phyloP scores from a whole-genome alignment of 306 rosid genomes.

The Hippophae rhamnoides region DNA sequence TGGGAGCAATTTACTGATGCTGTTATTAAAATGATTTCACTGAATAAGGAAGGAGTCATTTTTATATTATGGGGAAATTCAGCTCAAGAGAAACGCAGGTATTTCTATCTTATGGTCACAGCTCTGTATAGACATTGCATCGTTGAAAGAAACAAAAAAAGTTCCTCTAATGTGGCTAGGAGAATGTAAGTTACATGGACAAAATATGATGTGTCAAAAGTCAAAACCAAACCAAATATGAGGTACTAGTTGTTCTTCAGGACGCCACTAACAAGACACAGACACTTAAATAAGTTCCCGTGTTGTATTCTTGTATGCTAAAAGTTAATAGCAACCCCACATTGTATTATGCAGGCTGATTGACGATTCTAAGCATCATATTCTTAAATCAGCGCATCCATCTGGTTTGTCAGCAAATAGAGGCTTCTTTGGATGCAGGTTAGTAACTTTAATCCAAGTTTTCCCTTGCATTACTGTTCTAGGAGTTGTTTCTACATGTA shows the following conservation, averaged over 20 bases:
- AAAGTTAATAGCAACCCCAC: too few relatives aligned
- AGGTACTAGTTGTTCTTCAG: too few relatives aligned
- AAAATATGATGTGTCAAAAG: too few relatives aligned
- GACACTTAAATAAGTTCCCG: too few relatives aligned
- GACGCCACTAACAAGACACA: too few relatives aligned
- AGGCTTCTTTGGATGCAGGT: conserved; percentile 98
- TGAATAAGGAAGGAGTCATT: conserved; percentile 71
- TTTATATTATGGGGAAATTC: conserved; percentile 93
- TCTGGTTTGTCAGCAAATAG: conserved; percentile 90
- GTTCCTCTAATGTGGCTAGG: too few relatives aligned
- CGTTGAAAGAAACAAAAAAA: neutral
- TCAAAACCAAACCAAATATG: too few relatives aligned
- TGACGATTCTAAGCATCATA: conserved; percentile 70
- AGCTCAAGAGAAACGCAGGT: conserved; percentile 81
- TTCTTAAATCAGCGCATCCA: conserved; percentile 89
- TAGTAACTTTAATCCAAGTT: conserved; percentile 10
- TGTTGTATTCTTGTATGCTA: too few relatives aligned
- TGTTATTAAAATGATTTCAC: conserved; percentile 69
- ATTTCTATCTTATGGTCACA: conserved; percentile 1
- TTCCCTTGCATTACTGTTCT: too few relatives aligned
- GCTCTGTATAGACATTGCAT: neutral
- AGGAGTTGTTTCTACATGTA: too few relatives aligned
- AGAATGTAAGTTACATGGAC: too few relatives aligned
- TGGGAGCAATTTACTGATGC: conserved; percentile 96
- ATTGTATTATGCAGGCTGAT: conserved; percentile 45